Evolutionary conservation across 2,329 filamentous ascomycete genomes (phyloP).

Genomic region (Pseudopyricularia cyperi): DNA sequence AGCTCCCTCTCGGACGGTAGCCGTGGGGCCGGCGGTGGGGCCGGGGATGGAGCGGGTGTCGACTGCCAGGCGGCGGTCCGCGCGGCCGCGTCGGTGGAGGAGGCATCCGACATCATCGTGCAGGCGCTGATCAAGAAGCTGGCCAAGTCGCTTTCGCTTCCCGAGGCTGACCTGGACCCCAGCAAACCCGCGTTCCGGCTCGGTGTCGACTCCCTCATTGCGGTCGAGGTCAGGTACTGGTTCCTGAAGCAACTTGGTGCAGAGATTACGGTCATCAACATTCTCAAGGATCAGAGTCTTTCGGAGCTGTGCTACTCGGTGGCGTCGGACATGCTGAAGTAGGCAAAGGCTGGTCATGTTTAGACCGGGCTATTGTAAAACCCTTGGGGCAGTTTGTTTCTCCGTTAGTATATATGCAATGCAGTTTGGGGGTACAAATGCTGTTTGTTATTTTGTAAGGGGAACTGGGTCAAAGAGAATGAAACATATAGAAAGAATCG

Average conservation of each 20-base stretch:
- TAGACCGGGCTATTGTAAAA: too few species aligned
- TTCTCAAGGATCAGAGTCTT: too few species aligned
- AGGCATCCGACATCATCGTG: constrained; percentile 29
- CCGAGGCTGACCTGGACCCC: constrained; percentile 26
- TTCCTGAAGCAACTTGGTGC: constrained; percentile 27
- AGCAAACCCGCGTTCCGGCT: constrained; percentile 28
- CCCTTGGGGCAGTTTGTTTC: too few species aligned
- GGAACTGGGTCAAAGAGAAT: too few species aligned
- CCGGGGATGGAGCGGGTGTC: constrained; percentile 3
- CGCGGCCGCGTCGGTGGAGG: constrained; percentile 2
- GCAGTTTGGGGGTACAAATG: too few species aligned
- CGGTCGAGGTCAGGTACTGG: constrained; percentile 38
- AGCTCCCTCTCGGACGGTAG: too few species aligned
- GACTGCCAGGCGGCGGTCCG: constrained; percentile 2
- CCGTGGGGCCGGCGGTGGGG: neutral
- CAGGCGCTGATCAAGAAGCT: constrained; percentile 2
- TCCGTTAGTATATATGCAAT: too few species aligned
- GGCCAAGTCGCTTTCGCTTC: constrained; percentile 18
- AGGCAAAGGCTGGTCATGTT: too few species aligned
- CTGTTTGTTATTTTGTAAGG: too few species aligned
- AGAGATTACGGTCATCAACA: constrained; percentile 31
- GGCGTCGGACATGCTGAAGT: too few species aligned
- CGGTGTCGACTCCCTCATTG: constrained; percentile 38
- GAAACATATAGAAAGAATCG: too few species aligned
- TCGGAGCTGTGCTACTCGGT: too few species aligned